A percentile compares a stretch with the other conserved stretches of the same genome.
Evolutionary conservation across 495 filamentous ascomycete genomes (phyloP).

Genomic region (Pseudotulostoma volvatum): DNA sequence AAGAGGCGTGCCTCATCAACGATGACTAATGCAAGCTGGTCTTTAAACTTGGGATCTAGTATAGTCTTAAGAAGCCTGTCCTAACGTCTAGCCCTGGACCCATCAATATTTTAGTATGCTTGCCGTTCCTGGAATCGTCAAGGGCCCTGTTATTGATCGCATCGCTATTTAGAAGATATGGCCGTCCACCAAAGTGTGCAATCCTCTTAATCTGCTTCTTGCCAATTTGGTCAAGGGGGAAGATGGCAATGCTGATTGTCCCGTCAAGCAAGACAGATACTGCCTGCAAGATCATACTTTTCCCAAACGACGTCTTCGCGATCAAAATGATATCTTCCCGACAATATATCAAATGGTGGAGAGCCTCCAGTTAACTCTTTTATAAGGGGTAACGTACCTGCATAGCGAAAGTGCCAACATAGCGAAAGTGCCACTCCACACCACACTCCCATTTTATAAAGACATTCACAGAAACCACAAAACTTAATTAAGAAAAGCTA

Average conservation of each 20-base stretch:
- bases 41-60: background rate
- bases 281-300: constrained; percentile 5
- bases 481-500: no score
- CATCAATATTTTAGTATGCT: constrained; percentile 1
- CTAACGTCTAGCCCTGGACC: background rate
- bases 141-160: background rate
- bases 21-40: background rate
- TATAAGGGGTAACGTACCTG: no score
- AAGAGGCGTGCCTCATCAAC: constrained; percentile 2
- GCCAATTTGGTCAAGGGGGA: constrained; percentile 4
- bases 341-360: constrained; percentile 7
- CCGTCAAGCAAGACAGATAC: constrained; percentile 4
- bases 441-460: no score
- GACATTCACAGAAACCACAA: no score
- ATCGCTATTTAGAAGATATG: background rate
- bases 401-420: no score
- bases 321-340: constrained; percentile 5
- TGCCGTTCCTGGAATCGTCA: background rate
- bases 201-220: constrained; percentile 5
- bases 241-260: constrained; percentile 4
- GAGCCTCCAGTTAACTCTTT: constrained; percentile 4
- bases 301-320: constrained; percentile 8
- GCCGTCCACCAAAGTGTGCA: background rate
- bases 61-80: background rate
- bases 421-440: no score